Evolutionary conservation across 768 basidiomycete genomes (phyloP).

Genomic region (Leucocoprinus leucothites): DNA sequence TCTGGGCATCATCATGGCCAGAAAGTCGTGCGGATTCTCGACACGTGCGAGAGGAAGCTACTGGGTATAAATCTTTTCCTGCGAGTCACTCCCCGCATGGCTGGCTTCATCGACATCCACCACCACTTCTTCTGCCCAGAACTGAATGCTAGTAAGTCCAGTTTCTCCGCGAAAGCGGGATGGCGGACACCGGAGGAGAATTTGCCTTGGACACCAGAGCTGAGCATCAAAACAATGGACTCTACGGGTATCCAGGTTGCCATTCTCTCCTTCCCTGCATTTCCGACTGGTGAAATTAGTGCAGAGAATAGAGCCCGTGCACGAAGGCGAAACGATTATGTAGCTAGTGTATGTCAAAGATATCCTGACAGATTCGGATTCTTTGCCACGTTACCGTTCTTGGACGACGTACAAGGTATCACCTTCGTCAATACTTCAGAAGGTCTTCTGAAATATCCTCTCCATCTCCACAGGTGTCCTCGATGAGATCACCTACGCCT

Average conservation of each 20-base stretch:
- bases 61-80: conserved; percentile 3
- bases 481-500: conserved; percentile 54
- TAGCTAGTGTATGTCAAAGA: conserved; percentile 43
- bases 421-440: background rate
- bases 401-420: conserved; percentile 60
- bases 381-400: conserved; percentile 61
- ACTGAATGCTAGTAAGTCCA: conserved; percentile 38
- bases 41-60: conserved; percentile 3
- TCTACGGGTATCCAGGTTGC: conserved; percentile 51
- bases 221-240: conserved; percentile 65
- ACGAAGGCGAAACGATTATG: conserved; percentile 45
- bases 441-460: background rate
- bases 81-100: conserved; percentile 8
- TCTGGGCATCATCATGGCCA: background rate
- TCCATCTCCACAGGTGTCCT: conserved; percentile 46
- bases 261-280: conserved; percentile 65
- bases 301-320: conserved; percentile 37
- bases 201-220: conserved; percentile 60
- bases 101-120: conserved; percentile 61
- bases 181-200: conserved; percentile 64
- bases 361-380: conserved; percentile 64
- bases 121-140: conserved; percentile 69
- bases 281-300: conserved; percentile 36
- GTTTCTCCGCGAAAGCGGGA: conserved; percentile 44
- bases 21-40: background rate